Conservation (phyloP, 352 stramenopile genomes). For the Thraustotheca clavata region DNA sequence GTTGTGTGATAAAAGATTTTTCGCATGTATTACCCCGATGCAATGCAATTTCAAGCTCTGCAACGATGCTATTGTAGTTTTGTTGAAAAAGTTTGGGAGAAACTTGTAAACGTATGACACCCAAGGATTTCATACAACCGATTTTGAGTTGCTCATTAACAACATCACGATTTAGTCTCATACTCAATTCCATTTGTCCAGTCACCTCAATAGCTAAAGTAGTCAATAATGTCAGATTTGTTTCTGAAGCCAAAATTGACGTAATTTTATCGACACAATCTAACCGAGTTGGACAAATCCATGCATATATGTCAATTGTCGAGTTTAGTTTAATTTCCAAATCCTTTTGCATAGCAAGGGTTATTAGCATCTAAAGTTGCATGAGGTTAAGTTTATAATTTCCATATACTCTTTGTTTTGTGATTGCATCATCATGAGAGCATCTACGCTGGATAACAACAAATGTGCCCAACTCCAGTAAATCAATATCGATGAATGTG, state of each 20-base stretch:
- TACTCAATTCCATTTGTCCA: background rate
- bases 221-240: background rate
- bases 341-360: background rate
- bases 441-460: constrained; percentile 10
- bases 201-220: background rate
- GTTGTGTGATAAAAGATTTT: too few species aligned
- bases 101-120: background rate
- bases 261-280: background rate
- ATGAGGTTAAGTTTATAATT: background rate
- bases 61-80: too few species aligned
- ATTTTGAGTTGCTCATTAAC: background rate
- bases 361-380: constrained; percentile 7
- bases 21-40: too few species aligned
- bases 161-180: background rate
- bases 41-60: too few species aligned
- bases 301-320: background rate
- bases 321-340: too few species aligned
- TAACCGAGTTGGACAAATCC: constrained; percentile 9
- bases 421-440: background rate
- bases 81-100: too few species aligned
- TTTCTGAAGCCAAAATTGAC: background rate
- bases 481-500: constrained; percentile 13
- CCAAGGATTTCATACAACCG: background rate
- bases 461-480: constrained; percentile 13
- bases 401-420: background rate